Base-by-base conservation (phyloP, 1,284 basidiomycete genomes). In the Rhodotorula glutinis region DNA sequence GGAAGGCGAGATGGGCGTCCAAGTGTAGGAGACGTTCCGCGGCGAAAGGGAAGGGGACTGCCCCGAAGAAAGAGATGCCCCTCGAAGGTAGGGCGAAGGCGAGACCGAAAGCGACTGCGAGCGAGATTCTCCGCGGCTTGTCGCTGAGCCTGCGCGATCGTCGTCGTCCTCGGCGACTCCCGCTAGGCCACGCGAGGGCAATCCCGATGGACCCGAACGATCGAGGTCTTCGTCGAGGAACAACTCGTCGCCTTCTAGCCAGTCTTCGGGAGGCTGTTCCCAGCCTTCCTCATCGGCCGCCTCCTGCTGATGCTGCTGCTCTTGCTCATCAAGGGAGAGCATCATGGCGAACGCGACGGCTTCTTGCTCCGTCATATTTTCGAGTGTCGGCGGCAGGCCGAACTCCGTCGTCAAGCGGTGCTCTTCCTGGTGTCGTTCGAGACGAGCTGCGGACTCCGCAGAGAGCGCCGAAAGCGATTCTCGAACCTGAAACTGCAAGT, bases 241-340 rank as follows among this genome's bases (percentile, higher is more conserved):
- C 5, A 75, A 29, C n/a, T 66, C 63, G 25, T 66, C 70, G 27
- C 67, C 66, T 4, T 65, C 73, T 3, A 69, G 41, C 47, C 68
- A 58, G 14, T 73, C 68, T 9, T 66, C 66, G 9, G 66, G 63
- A 10, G 63, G 43, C n/a, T 65, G 63, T 43, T 66, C 68, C 55
- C 62, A 72, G 17, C 58, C 54, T 3, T 30, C 41, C 0, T 29
- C 51, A 7, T 43, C 46, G 0, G 25, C 13, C 46, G 23, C 19
- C 53, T 49, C 19, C 43, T 44, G 14, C 44, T 51, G 46, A 62
- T 44, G 49, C 10, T 57, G 55, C 25, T n/a, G 40, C 62, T 76
- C 75, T 51, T 72, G 62, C 27, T 73, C 73, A 25, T 76, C 74
- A 0, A 55, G 62, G 19, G 70, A 72, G 25, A 76, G 66, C 67